Conservation (phyloP, 768 basidiomycete genomes). For the Mycena capillaripes region DNA sequence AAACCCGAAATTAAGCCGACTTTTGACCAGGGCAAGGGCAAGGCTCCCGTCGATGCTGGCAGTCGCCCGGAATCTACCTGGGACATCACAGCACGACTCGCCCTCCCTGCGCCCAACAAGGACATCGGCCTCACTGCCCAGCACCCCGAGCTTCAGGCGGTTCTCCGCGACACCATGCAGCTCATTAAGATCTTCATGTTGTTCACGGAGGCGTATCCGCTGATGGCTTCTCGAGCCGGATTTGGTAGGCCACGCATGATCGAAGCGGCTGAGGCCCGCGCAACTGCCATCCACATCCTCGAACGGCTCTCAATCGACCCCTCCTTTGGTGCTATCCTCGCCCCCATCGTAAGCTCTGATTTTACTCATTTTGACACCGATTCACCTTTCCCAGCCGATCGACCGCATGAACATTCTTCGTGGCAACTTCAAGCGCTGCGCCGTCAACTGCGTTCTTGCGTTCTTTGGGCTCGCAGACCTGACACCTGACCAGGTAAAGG, state of each 20-base stretch:
- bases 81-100: background rate
- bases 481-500: conserved; percentile 1
- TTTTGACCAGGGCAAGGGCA: background rate
- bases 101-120: conserved; percentile 10
- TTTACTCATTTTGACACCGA: background rate
- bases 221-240: background rate
- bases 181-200: background rate
- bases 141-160: background rate
- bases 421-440: conserved; percentile 12
- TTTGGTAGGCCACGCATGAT: background rate
- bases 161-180: background rate
- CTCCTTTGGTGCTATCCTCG: background rate
- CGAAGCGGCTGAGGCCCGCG: background rate
- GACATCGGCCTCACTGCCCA: conserved; percentile 7
- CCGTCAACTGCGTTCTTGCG: background rate
- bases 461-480: background rate
- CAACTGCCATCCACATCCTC: background rate
- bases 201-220: background rate
- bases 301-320: background rate
- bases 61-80: conserved; percentile 2
- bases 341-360: background rate
- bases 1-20: too few relatives aligned
- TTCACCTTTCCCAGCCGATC: background rate
- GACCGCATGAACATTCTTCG: conserved; percentile 10
- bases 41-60: background rate